A percentile compares a stretch with the other conserved stretches of the same genome.
phyloP scores from a whole-genome alignment of 2,329 filamentous ascomycete species.

The Camptophora hylomeconis region DNA sequence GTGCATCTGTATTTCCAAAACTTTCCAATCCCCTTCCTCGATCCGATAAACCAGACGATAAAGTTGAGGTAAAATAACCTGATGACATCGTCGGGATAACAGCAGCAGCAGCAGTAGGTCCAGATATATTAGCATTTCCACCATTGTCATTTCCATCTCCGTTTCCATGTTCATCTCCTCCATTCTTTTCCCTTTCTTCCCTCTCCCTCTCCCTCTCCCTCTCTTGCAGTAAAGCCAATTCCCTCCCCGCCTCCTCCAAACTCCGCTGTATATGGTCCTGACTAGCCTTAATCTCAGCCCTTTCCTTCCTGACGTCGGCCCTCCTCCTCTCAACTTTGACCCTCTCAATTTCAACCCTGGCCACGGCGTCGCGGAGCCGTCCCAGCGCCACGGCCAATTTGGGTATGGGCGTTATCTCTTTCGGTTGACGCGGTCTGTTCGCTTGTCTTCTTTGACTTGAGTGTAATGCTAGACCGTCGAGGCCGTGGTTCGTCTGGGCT shows the following conservation, averaged over 20 bases:
- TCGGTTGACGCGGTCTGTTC: constrained; percentile 12
- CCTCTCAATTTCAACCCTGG: constrained; percentile 10
- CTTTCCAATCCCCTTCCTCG: constrained; percentile 10
- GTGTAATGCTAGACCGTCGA: constrained; percentile 49
- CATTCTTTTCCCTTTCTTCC: constrained; percentile 4
- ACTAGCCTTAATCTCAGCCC: constrained; percentile 9
- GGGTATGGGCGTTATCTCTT: constrained; percentile 13
- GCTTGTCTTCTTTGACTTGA: constrained; percentile 7
- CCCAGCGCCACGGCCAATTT: constrained; percentile 13
- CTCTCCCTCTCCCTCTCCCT: constrained; percentile 12
- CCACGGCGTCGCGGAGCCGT: constrained; percentile 12
- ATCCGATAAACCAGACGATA: neutral
- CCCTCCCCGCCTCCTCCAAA: constrained; percentile 12
- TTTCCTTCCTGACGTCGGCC: constrained; percentile 10
- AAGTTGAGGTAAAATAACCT: no score
- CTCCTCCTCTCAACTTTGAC: constrained; percentile 9
- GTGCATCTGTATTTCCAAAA: constrained; percentile 6
- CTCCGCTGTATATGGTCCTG: constrained; percentile 12
- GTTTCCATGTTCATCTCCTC: neutral
- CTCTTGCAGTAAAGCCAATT: constrained; percentile 5
- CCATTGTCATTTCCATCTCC: neutral
- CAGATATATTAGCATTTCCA: no score
- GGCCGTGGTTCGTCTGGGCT: constrained; percentile 74
- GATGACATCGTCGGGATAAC: no score
- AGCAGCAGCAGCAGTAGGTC: no score